phyloP scores from a whole-genome alignment of 2,329 filamentous ascomycete species.

The Cercospora janseana region DNA sequence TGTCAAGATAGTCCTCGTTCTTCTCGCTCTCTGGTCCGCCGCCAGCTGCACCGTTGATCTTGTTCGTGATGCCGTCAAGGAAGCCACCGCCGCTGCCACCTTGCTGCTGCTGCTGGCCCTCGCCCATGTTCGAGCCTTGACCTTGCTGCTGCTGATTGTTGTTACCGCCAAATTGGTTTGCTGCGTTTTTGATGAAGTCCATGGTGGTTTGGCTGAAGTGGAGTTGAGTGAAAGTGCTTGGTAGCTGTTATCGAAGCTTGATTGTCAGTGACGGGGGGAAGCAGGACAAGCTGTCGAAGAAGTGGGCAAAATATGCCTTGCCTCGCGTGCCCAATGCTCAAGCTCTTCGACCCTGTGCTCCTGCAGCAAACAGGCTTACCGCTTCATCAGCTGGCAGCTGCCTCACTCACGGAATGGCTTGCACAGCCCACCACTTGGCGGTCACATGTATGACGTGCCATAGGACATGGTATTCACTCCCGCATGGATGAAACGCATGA shows the following conservation, averaged over 20 bases:
- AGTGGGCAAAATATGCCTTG: not conserved
- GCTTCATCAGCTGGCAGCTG: conserved; percentile 3
- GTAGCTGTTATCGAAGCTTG: not conserved
- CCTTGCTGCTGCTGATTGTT: conserved; percentile 32
- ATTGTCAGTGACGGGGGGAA: not conserved
- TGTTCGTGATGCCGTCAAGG: conserved; percentile 63
- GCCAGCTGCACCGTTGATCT: conserved; percentile 68
- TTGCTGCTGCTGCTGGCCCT: conserved; percentile 28
- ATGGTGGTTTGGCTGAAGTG: conserved; percentile 35
- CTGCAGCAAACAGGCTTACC: conserved; percentile 17
- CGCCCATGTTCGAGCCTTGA: too few species aligned
- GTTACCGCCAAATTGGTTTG: conserved; percentile 37
- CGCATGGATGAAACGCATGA: conserved; percentile 2
- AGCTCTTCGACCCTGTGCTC: conserved; percentile 10
- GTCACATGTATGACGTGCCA: conserved; percentile 13
- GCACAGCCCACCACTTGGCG: conserved; percentile 27
- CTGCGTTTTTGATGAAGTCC: conserved; percentile 51
- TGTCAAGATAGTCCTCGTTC: conserved; percentile 77
- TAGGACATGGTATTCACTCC: not conserved
- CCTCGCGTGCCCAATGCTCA: conserved; percentile 19
- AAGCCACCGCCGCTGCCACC: conserved; percentile 44
- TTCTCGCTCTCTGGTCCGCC: conserved; percentile 71
- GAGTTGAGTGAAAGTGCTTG: conserved; percentile 1
- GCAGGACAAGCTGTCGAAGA: not conserved
- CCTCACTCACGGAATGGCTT: conserved; percentile 7